These are phyloP conservation scores for Jasminum sambac DNA, from an alignment of 257 asterid genomes.

Conservation along the genomic window DNA sequence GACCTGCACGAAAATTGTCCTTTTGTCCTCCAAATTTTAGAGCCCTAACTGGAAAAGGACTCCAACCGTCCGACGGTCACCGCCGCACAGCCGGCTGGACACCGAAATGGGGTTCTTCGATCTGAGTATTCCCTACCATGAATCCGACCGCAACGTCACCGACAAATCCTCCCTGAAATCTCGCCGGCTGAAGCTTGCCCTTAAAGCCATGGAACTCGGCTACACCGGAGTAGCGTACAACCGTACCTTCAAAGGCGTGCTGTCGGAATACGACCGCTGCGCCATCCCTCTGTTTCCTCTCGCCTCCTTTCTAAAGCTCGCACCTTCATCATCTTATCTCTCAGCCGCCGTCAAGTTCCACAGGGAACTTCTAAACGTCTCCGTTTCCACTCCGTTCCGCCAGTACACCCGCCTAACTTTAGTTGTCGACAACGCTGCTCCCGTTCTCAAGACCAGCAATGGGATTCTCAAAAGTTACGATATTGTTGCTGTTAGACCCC, in stretches of 20 bases:
- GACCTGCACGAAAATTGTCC: no score
- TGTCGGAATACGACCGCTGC: conserved; percentile 85
- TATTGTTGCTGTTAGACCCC: conserved; percentile 72
- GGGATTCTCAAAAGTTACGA: conserved; percentile 53
- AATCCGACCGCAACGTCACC: conserved; percentile 60
- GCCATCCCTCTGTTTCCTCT: conserved; percentile 56
- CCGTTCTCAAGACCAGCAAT: conserved; percentile 34
- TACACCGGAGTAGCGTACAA: conserved; percentile 84
- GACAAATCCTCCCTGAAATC: conserved; percentile 54
- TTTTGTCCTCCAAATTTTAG: no score
- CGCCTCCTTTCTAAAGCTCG: conserved; percentile 47
- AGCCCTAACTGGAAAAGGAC: no score
- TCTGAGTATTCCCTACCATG: conserved; percentile 68
- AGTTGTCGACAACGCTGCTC: conserved; percentile 55
- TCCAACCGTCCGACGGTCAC: not conserved
- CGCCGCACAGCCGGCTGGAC: not conserved
- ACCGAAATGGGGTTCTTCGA: conserved; percentile 76
- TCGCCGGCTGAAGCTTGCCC: conserved; percentile 63
- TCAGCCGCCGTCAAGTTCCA: conserved; percentile 62
- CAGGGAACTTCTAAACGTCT: conserved; percentile 59
- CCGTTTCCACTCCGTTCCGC: conserved; percentile 67
- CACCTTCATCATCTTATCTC: conserved; percentile 48
- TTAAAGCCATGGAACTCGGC: conserved; percentile 81
- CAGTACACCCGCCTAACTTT: conserved; percentile 85
- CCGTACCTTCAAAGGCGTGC: conserved; percentile 76